A percentile compares a stretch with the other conserved stretches of the same genome.
Conservation (phyloP, 2,329 filamentous ascomycete species). For the Colletotrichum sp. region DNA sequence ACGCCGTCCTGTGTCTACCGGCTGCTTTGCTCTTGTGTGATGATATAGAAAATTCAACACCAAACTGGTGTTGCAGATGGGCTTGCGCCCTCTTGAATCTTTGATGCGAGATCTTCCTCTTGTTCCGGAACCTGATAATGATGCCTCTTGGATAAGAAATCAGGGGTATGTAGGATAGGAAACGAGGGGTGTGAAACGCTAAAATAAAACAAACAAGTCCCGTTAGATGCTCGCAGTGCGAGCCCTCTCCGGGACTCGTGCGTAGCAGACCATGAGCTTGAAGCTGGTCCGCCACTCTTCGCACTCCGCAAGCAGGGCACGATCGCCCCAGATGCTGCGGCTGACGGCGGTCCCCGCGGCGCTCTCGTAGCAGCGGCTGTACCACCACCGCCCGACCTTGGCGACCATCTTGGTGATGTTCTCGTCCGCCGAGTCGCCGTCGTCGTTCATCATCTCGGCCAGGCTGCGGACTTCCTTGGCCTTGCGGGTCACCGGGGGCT, state of each 20-base stretch:
- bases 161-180: neutral
- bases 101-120: constrained; percentile 2
- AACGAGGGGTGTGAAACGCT: neutral
- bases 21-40: neutral
- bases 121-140: neutral
- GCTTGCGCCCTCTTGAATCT: constrained; percentile 20
- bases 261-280: constrained; percentile 89
- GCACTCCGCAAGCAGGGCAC: constrained; percentile 78
- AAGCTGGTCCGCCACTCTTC: constrained; percentile 86
- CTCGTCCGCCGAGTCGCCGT: constrained; percentile 75
- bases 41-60: neutral
- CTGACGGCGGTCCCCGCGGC: constrained; percentile 54
- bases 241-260: constrained; percentile 73
- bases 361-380: constrained; percentile 87
- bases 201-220: neutral
- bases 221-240: constrained; percentile 52
- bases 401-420: constrained; percentile 92
- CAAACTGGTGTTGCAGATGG: neutral
- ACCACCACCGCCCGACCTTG: constrained; percentile 95
- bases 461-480: constrained; percentile 57
- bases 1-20: constrained; percentile 11
- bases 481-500: constrained; percentile 22
- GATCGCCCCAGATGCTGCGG: constrained; percentile 79
- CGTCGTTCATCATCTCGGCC: constrained; percentile 75
- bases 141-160: neutral